A percentile compares a stretch with the other conserved stretches of the same genome.
Evolutionary conservation across 2,329 filamentous ascomycete species (phyloP).

Genomic region (Trichophaea hybrida): DNA sequence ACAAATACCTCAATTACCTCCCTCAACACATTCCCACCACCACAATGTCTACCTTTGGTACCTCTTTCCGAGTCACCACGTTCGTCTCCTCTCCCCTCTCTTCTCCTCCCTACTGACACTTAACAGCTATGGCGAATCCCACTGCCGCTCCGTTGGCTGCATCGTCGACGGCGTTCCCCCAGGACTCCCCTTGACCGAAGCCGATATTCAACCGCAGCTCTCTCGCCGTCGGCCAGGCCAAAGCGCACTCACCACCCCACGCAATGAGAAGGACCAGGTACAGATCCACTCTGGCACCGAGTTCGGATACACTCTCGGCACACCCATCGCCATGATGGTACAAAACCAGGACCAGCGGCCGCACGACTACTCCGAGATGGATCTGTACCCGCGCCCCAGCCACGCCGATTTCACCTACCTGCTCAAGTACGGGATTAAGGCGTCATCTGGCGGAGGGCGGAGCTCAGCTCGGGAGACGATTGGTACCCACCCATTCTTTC

Average conservation of each 20-base stretch:
- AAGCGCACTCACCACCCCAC: constrained; percentile 74
- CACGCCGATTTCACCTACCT: constrained; percentile 97
- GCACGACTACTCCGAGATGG: constrained; percentile 87
- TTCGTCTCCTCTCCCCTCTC: constrained; percentile 35
- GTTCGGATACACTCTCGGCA: constrained; percentile 76
- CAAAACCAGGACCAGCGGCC: constrained; percentile 87
- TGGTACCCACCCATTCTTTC: constrained; percentile 35
- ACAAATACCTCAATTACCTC: background rate
- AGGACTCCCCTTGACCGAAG: constrained; percentile 69
- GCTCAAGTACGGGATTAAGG: constrained; percentile 92
- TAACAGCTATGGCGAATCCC: constrained; percentile 62
- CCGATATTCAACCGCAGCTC: constrained; percentile 88
- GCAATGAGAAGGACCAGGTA: constrained; percentile 82
- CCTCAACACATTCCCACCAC: background rate
- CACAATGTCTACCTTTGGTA: constrained; percentile 77
- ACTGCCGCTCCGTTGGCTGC: constrained; percentile 84
- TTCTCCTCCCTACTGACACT: constrained; percentile 10
- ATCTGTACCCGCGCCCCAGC: constrained; percentile 75
- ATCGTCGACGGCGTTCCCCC: constrained; percentile 90
- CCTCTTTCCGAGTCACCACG: constrained; percentile 70
- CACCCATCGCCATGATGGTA: constrained; percentile 76
- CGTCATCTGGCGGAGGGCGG: constrained; percentile 74
- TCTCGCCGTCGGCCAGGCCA: constrained; percentile 81
- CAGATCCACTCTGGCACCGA: constrained; percentile 89
- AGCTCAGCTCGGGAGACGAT: constrained; percentile 93